Conservation (phyloP, 2,329 filamentous ascomycete genomes). For the Cadophora malorum region DNA sequence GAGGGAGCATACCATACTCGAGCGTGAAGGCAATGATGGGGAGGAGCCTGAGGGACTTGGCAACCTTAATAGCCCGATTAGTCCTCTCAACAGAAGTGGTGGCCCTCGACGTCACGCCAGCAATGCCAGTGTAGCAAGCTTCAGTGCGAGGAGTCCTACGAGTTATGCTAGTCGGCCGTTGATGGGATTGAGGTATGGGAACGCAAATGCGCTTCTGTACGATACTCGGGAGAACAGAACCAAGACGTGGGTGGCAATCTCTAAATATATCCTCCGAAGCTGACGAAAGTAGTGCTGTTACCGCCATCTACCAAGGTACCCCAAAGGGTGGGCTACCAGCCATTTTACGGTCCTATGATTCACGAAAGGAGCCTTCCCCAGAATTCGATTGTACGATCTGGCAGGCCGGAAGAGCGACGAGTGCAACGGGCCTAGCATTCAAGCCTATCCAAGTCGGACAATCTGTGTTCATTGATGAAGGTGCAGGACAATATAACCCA, state of each 20-base stretch:
- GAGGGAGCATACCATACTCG: conserved; percentile 79
- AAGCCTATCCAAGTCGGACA: conserved; percentile 96
- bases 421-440: conserved; percentile 88
- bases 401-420: conserved; percentile 96
- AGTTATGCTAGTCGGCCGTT: conserved; percentile 62
- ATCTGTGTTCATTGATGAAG: conserved; percentile 92
- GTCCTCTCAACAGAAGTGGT: conserved; percentile 49
- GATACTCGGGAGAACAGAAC: conserved; percentile 85
- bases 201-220: conserved; percentile 87
- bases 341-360: conserved; percentile 92
- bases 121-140: conserved; percentile 83
- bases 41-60: conserved; percentile 36
- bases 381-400: conserved; percentile 96
- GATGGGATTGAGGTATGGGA: conserved; percentile 67
- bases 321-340: conserved; percentile 70
- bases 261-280: conserved; percentile 13
- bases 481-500: conserved; percentile 89
- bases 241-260: conserved; percentile 73
- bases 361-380: conserved; percentile 85
- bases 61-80: conserved; percentile 47
- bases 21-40: conserved; percentile 81
- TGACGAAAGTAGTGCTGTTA: conserved; percentile 74
- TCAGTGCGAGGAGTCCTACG: conserved; percentile 70
- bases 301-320: conserved; percentile 88
- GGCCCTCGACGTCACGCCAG: conserved; percentile 66